Evolutionary conservation across 345 rosid species (phyloP).

Genomic region (Sonneratia alba): DNA sequence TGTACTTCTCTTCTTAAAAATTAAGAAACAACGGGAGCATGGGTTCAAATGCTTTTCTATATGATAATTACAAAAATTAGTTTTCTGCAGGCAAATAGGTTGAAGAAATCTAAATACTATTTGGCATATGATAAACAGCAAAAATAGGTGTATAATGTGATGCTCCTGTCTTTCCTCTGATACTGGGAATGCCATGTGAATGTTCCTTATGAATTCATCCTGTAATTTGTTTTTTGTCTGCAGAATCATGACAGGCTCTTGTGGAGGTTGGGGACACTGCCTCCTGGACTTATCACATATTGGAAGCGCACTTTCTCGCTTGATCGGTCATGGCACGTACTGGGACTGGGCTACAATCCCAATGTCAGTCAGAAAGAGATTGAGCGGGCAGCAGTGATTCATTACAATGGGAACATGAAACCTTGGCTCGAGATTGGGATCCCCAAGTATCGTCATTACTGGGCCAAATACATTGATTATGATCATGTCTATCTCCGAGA

Average conservation of each 20-base stretch:
- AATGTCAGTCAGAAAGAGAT: conserved; percentile 35
- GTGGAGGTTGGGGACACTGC: conserved; percentile 48
- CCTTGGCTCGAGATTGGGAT: conserved; percentile 50
- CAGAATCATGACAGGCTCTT: conserved; percentile 39
- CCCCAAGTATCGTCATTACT: conserved; percentile 31
- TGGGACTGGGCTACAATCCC: conserved; percentile 46
- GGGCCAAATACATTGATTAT: conserved; percentile 37
- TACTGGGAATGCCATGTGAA: background rate
- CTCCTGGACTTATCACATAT: conserved; percentile 44
- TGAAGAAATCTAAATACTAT: no score
- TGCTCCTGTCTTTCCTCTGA: background rate
- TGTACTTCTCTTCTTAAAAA: no score
- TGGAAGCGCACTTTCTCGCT: conserved; percentile 35
- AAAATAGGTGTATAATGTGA: background rate
- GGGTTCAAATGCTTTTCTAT: no score
- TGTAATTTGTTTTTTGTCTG: background rate
- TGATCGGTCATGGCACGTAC: conserved; percentile 37
- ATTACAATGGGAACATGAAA: conserved; percentile 48
- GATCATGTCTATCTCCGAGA: conserved; percentile 34
- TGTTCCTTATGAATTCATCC: background rate
- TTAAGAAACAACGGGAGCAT: no score
- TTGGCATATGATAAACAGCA: no score
- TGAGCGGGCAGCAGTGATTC: conserved; percentile 37
- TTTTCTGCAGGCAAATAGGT: background rate
- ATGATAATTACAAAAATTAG: background rate